These are phyloP conservation scores for Tolypocladium endophyticum DNA, from an alignment of 2,329 filamentous ascomycete species.

Conservation along the genomic window DNA sequence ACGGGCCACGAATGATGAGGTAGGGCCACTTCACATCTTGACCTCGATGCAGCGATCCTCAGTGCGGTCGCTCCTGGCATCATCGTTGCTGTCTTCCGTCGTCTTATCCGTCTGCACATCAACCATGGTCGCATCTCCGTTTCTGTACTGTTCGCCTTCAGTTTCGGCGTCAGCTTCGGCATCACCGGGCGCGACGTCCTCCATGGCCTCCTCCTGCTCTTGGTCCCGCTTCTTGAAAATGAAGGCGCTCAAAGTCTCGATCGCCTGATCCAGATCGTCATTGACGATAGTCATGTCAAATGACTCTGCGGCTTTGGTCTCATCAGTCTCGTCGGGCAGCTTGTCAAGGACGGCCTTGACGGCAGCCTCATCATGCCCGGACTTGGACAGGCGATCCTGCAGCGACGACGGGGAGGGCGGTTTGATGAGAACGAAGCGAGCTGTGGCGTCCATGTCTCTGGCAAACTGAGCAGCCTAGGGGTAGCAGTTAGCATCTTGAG, in stretches of 20 bases:
- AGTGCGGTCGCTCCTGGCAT: neutral
- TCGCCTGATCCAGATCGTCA: slow-evolving; percentile 13
- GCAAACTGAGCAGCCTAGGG: slow-evolving; percentile 43
- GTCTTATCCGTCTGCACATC: slow-evolving; percentile 5
- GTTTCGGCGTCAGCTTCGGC: neutral
- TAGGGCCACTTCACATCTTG: neutral
- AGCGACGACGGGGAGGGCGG: slow-evolving; percentile 23
- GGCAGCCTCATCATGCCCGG: slow-evolving; percentile 11
- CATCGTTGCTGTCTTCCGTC: neutral
- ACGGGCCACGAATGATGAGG: neutral
- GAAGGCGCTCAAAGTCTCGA: slow-evolving; percentile 13
- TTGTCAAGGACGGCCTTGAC: slow-evolving; percentile 13
- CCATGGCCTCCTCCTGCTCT: slow-evolving; percentile 5
- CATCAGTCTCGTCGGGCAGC: slow-evolving; percentile 13
- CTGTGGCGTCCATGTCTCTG: slow-evolving; percentile 45
- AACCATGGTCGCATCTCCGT: slow-evolving; percentile 6
- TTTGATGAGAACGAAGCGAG: slow-evolving; percentile 43
- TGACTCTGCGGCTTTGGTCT: slow-evolving; percentile 12
- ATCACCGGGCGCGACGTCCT: slow-evolving; percentile 1
- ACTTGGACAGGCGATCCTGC: slow-evolving; percentile 16
- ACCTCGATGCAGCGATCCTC: slow-evolving; percentile 1
- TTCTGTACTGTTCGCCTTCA: neutral
- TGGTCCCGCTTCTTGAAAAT: slow-evolving; percentile 13
- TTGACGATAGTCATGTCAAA: slow-evolving; percentile 17
- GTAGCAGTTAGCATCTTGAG: neutral